Evolutionary conservation across 2,329 filamentous ascomycete species (phyloP).

Genomic region (Calonectria pteridis): DNA sequence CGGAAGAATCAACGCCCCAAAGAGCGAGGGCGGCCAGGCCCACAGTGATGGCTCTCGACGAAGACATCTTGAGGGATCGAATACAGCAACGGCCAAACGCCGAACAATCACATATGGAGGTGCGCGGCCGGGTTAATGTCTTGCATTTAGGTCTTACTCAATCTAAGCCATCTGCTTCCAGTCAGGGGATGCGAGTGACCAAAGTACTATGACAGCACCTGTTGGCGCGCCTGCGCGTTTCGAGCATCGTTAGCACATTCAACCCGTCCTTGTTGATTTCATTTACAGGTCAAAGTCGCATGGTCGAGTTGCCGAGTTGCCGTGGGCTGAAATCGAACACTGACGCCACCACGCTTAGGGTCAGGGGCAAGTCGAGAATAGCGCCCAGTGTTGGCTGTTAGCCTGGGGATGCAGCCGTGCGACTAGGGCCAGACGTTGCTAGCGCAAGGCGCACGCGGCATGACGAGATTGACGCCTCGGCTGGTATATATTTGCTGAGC

Average conservation of each 20-base stretch:
- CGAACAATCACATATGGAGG: not conserved
- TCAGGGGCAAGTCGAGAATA: not conserved
- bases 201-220: not conserved
- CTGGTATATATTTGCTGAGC: not conserved
- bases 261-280: not conserved
- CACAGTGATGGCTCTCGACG: not conserved
- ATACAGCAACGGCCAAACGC: not conserved
- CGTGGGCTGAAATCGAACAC: not conserved
- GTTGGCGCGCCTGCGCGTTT: not conserved
- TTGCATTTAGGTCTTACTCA: not conserved
- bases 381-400: not conserved
- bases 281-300: not conserved
- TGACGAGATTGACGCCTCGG: not conserved
- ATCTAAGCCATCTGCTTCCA: not conserved
- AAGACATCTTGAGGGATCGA: not conserved
- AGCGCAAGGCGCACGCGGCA: not conserved
- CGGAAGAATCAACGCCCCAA: not conserved
- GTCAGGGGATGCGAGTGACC: not conserved
- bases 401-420: not conserved
- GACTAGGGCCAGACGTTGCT: not conserved
- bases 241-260: not conserved
- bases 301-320: not conserved
- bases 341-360: not conserved
- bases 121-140: not conserved
- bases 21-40: not conserved